Percentiles rank a stretch among this genome's conserved stretches.
Evolutionary conservation across 495 filamentous ascomycete genomes (phyloP).

Genomic region (Friedmanniomyces simplex): DNA sequence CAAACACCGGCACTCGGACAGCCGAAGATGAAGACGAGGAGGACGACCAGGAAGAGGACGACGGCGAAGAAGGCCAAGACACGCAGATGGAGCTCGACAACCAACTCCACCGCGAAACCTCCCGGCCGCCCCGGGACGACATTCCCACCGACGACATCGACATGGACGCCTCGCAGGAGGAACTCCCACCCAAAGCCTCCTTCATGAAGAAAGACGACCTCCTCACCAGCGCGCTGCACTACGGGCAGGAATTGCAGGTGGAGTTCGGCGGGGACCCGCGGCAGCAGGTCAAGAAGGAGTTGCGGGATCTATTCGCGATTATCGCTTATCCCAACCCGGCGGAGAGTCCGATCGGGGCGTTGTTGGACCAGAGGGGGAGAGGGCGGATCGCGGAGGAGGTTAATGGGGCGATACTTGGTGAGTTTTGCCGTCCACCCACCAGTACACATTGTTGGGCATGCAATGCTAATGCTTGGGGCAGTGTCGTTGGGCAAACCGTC

Average conservation of each 20-base stretch:
- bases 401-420: constrained; percentile 89
- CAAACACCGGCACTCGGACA: not conserved
- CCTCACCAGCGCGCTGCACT: constrained; percentile 59
- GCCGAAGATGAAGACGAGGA: constrained; percentile 12
- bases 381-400: constrained; percentile 84
- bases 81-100: constrained; percentile 81
- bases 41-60: constrained; percentile 4
- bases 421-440: constrained; percentile 30
- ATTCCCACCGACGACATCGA: constrained; percentile 33
- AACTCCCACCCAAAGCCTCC: constrained; percentile 11
- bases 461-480: constrained; percentile 27
- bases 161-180: constrained; percentile 47
- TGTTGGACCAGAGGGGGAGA: constrained; percentile 66
- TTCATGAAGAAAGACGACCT: constrained; percentile 29
- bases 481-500: constrained; percentile 86
- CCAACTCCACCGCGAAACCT: constrained; percentile 29
- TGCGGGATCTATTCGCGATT: constrained; percentile 80
- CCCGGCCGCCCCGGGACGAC: constrained; percentile 27
- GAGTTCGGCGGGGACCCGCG: constrained; percentile 66
- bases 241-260: constrained; percentile 65
- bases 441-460: no score
- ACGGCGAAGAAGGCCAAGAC: constrained; percentile 35
- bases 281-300: constrained; percentile 56
- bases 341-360: constrained; percentile 59
- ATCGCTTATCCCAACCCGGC: constrained; percentile 78